A percentile compares a stretch with the other conserved stretches of the same genome.
phyloP scores from a whole-genome alignment of 2,329 filamentous ascomycete species.

The Nectriaceae sp. region DNA sequence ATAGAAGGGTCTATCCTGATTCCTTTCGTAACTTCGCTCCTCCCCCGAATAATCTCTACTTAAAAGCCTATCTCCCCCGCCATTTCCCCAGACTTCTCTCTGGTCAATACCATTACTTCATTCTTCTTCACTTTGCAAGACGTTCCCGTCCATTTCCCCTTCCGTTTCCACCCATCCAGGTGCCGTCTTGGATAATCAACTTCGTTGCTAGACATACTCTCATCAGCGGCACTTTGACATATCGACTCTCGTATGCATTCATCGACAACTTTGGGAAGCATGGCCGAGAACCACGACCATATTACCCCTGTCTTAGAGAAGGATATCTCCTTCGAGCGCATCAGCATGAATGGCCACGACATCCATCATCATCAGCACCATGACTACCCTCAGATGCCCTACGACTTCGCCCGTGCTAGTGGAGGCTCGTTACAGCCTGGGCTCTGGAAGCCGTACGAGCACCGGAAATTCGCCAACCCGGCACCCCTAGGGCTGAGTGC shows the following conservation, averaged over 20 bases:
- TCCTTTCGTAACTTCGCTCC: background rate
- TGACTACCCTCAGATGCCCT: conserved; percentile 26
- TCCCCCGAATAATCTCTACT: background rate
- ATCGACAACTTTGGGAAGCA: background rate
- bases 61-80: background rate
- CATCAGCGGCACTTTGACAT: no score
- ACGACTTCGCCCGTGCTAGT: conserved; percentile 50
- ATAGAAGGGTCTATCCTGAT: background rate
- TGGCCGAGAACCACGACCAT: background rate
- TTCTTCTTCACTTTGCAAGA: background rate
- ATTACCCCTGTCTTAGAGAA: conserved; percentile 26
- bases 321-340: conserved; percentile 22
- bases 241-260: background rate
- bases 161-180: background rate
- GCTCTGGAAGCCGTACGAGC: conserved; percentile 61
- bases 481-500: conserved; percentile 75
- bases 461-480: conserved; percentile 77
- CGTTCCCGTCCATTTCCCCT: background rate
- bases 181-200: background rate
- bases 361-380: conserved; percentile 26
- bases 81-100: background rate
- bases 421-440: conserved; percentile 76
- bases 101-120: background rate
- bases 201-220: background rate
- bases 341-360: conserved; percentile 16